Conservation (phyloP, 1,139 yeast species). For the Debaryomyces psychrophilus region DNA sequence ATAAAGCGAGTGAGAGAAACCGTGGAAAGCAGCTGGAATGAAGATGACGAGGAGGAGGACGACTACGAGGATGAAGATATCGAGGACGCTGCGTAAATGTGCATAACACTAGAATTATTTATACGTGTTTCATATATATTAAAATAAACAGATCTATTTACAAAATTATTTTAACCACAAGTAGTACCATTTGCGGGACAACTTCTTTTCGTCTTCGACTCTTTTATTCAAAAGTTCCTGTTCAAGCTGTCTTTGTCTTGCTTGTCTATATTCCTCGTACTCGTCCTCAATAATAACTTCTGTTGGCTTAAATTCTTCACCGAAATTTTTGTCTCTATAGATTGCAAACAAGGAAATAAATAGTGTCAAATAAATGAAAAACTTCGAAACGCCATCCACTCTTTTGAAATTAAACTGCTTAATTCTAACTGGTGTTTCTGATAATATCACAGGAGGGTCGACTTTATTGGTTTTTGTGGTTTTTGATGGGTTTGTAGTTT, state of each 20-base stretch:
- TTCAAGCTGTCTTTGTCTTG: conserved; percentile 21
- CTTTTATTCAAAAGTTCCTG: conserved; percentile 12
- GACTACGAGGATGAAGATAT: conserved; percentile 53
- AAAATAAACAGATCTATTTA: conserved; percentile 11
- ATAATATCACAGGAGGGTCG: conserved; percentile 47
- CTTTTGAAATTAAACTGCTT: conserved; percentile 53
- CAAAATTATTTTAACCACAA: conserved; percentile 27
- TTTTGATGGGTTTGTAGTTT: conserved; percentile 25
- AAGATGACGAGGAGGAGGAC: conserved; percentile 68
- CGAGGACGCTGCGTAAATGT: conserved; percentile 5
- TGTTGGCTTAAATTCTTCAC: conserved; percentile 51
- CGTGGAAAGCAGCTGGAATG: conserved; percentile 86
- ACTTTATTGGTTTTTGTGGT: conserved; percentile 30
- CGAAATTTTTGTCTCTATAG: conserved; percentile 53
- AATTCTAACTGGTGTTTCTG: conserved; percentile 49
- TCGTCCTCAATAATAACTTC: conserved; percentile 44
- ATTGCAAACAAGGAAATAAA: conserved; percentile 48
- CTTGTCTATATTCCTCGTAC: conserved; percentile 35
- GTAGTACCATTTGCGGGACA: conserved; percentile 30
- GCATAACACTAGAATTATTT: conserved; percentile 5
- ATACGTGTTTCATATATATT: conserved; percentile 9
- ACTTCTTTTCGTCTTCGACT: conserved; percentile 15
- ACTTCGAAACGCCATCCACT: conserved; percentile 59
- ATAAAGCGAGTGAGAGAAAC: conserved; percentile 90
- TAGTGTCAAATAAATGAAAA: conserved; percentile 51